Percentiles rank a stretch among this genome's conserved stretches.
phyloP scores from a whole-genome alignment of 805 yeast species.

The Candida khao-thaluensis region DNA sequence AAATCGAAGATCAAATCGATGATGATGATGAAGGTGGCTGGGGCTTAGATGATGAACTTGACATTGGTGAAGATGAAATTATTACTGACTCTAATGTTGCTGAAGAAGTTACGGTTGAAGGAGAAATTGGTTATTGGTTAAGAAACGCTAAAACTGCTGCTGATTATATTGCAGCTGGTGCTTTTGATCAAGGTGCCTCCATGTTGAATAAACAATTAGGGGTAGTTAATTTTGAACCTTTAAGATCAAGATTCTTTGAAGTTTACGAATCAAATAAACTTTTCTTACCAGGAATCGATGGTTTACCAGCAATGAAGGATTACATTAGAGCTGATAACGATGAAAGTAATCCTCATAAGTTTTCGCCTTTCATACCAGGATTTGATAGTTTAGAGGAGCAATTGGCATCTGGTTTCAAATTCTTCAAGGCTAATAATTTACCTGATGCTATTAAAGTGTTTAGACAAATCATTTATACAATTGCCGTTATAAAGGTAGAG shows the following conservation, averaged over 20 bases:
- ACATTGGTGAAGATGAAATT: slow-evolving; percentile 53
- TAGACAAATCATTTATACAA: slow-evolving; percentile 74
- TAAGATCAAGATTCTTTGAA: slow-evolving; percentile 77
- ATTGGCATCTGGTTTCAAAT: slow-evolving; percentile 72
- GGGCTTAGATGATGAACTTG: slow-evolving; percentile 79
- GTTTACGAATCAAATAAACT: slow-evolving; percentile 80
- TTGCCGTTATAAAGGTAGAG: slow-evolving; percentile 68
- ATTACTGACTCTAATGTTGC: slow-evolving; percentile 17
- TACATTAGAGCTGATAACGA: slow-evolving; percentile 65
- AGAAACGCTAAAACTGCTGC: slow-evolving; percentile 89
- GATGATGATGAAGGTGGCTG: slow-evolving; percentile 68
- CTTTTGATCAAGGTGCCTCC: slow-evolving; percentile 94
- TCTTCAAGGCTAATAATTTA: slow-evolving; percentile 80
- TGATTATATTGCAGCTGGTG: slow-evolving; percentile 92
- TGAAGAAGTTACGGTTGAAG: slow-evolving; percentile 30
- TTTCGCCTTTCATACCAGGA: slow-evolving; percentile 72
- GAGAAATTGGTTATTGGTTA: slow-evolving; percentile 78
- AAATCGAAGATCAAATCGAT: slow-evolving; percentile 29
- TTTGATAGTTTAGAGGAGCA: slow-evolving; percentile 60
- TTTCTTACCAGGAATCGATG: slow-evolving; percentile 70
- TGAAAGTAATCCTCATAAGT: slow-evolving; percentile 49
- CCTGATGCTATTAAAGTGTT: slow-evolving; percentile 77
- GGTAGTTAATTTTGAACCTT: slow-evolving; percentile 80
- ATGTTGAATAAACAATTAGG: slow-evolving; percentile 88
- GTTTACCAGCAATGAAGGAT: slow-evolving; percentile 66